Base-by-base conservation (phyloP, 2,329 filamentous ascomycete species). In the Aspergillus sp. region DNA sequence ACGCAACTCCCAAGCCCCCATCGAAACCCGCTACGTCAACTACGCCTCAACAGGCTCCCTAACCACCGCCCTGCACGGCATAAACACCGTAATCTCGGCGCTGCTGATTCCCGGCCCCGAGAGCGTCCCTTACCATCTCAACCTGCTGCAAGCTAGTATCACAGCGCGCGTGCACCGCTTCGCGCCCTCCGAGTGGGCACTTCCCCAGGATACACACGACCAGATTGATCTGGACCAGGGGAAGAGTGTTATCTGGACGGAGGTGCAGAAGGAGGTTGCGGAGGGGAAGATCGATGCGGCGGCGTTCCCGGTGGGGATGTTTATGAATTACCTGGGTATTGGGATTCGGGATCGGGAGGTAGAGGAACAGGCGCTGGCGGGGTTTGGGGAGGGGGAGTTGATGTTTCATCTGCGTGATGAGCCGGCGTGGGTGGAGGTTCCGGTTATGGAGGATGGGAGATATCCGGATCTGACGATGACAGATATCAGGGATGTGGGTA, bases 141-240 rank as follows among this genome's bases (percentile, higher is more conserved):
- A 71, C 4, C 69, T 83, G 0, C 71, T 75, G 3, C 70, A 69
- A 6, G 80, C 80, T 3, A 71, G 76, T 1, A 76, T 78, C 53
- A 66, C 70, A 27, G 77, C 76, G 1, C 77, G 78, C 1, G 74
- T 80, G 1, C 67, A 70, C 41, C 73, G 81, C 8, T 83, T 81
- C 58, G 73, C 80, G 3, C 79, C 79, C 1, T 76, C 74, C 44
- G 75, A 75, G 55, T 82, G 78, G 25, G 71, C 67, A 0, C 43
- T 64, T 4, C 62, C 65, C 6, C 53, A 61, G 5, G n/a, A 57
- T 3, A 56, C 62, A 9, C 62, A 66, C 1, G 27, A 50, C 2
- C 58, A 57, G 19, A 60, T 73, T 12, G 66, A 65, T 7, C 49
- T 70, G 9, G 48, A 71, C 6, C 49, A 54, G 1, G 59, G 64